Conservation (phyloP, 345 rosid species). For the Stellera chamaejasme region DNA sequence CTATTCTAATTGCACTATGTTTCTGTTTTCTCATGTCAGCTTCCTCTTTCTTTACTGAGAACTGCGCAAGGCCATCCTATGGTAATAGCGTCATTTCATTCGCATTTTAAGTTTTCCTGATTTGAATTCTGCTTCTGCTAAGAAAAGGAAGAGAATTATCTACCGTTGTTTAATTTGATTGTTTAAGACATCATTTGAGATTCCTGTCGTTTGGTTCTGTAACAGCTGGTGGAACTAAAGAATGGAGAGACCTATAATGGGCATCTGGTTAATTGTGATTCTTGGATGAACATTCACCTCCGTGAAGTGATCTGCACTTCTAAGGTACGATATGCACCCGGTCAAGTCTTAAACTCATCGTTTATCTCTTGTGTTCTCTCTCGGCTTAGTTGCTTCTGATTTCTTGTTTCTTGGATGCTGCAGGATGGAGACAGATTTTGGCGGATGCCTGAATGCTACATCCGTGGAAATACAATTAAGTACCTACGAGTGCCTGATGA, state of each 20-base stretch:
- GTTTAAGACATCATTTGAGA: conserved; percentile 14
- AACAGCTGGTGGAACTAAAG: conserved; percentile 87
- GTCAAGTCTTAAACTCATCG: not conserved
- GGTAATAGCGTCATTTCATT: conserved; percentile 27
- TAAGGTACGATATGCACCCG: conserved; percentile 38
- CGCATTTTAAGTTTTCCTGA: not conserved
- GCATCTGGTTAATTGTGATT: conserved; percentile 91
- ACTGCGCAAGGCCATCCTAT: conserved; percentile 87
- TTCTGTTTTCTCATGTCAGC: conserved; percentile 25
- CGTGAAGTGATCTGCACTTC: conserved; percentile 99
- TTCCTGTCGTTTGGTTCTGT: conserved; percentile 18
- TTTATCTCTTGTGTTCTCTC: not conserved
- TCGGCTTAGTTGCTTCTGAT: not conserved
- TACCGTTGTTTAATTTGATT: not conserved
- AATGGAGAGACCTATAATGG: conserved; percentile 99
- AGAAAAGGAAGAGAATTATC: not conserved
- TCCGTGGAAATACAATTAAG: conserved; percentile 97
- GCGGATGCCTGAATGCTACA: conserved; percentile 99
- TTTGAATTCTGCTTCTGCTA: not conserved
- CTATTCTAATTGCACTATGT: no score
- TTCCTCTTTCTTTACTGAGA: conserved; percentile 74
- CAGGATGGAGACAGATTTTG: conserved; percentile 99
- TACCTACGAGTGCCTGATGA: conserved; percentile 99
- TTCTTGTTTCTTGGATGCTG: conserved; percentile 10
- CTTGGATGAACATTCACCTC: conserved; percentile 98